Evolutionary conservation across 225 moss, liverwort and hornwort genomes (phyloP).

Genomic region (Physcomitrium patens): DNA sequence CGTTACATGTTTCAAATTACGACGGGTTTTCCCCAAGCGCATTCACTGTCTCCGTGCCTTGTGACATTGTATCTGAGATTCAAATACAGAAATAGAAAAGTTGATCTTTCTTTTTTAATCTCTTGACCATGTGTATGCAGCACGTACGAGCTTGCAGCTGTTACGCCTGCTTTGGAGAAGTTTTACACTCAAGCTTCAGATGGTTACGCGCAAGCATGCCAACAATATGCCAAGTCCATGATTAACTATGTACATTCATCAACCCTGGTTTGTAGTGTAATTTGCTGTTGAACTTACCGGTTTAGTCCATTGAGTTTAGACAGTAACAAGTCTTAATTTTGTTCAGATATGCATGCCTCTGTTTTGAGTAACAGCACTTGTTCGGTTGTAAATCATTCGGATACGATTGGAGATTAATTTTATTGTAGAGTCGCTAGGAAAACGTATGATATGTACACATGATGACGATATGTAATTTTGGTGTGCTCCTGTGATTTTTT

Average conservation of each 20-base stretch:
- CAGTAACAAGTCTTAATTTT: background rate
- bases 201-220: constrained; percentile 74
- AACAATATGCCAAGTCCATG: constrained; percentile 73
- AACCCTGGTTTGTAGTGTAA: constrained; percentile 5
- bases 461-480: background rate
- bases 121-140: constrained; percentile 42
- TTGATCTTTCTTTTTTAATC: constrained; percentile 12
- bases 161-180: constrained; percentile 64
- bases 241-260: constrained; percentile 76
- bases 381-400: background rate
- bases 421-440: background rate
- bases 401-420: background rate
- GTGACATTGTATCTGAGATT: background rate
- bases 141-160: constrained; percentile 90
- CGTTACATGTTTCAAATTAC: background rate
- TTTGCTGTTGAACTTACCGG: background rate
- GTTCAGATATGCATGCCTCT: background rate
- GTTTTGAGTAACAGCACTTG: background rate
- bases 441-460: background rate
- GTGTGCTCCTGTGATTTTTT: constrained; percentile 13
- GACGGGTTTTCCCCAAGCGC: background rate
- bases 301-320: background rate
- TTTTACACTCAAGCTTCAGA: constrained; percentile 90
- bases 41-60: background rate
- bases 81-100: background rate